phyloP scores from a whole-genome alignment of 345 rosid genomes.

The Excoecaria agallocha region DNA sequence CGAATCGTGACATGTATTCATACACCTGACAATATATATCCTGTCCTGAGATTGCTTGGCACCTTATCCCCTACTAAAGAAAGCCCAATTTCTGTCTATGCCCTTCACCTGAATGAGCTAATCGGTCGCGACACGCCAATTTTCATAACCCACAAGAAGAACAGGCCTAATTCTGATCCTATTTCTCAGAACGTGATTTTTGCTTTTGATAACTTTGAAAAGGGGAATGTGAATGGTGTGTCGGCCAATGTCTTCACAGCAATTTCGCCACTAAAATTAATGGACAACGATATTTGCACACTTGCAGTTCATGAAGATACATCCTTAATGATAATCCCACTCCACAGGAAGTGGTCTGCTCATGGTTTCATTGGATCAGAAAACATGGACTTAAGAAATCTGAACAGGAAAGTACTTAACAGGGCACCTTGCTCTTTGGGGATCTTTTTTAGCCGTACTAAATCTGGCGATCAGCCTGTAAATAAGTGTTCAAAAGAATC shows the following conservation, averaged over 20 bases:
- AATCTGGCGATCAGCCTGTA: not conserved
- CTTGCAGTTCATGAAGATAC: slow-evolving; percentile 45
- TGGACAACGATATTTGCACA: slow-evolving; percentile 58
- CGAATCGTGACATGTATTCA: slow-evolving; percentile 53
- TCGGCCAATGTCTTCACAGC: slow-evolving; percentile 36
- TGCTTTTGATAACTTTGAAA: slow-evolving; percentile 35
- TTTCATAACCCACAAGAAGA: slow-evolving; percentile 47
- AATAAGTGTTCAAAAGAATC: not conserved
- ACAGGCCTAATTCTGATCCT: slow-evolving; percentile 22
- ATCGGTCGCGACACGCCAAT: slow-evolving; percentile 47
- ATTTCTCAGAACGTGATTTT: slow-evolving; percentile 42
- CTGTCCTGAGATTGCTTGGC: slow-evolving; percentile 38
- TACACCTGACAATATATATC: slow-evolving; percentile 37
- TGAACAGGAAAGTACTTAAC: slow-evolving; percentile 44
- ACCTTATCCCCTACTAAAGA: slow-evolving; percentile 32
- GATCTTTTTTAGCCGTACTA: slow-evolving; percentile 37
- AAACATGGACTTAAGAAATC: slow-evolving; percentile 21
- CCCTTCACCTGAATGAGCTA: slow-evolving; percentile 53
- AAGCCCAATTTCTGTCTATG: slow-evolving; percentile 38
- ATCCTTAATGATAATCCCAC: slow-evolving; percentile 51
- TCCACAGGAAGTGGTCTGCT: slow-evolving; percentile 46
- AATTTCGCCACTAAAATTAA: slow-evolving; percentile 39
- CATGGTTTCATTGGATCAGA: slow-evolving; percentile 42
- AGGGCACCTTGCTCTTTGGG: slow-evolving; percentile 63
- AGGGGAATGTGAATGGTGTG: slow-evolving; percentile 17